Conservation (phyloP, 164 flowering plant genomes). For the Vitis cinerea region DNA sequence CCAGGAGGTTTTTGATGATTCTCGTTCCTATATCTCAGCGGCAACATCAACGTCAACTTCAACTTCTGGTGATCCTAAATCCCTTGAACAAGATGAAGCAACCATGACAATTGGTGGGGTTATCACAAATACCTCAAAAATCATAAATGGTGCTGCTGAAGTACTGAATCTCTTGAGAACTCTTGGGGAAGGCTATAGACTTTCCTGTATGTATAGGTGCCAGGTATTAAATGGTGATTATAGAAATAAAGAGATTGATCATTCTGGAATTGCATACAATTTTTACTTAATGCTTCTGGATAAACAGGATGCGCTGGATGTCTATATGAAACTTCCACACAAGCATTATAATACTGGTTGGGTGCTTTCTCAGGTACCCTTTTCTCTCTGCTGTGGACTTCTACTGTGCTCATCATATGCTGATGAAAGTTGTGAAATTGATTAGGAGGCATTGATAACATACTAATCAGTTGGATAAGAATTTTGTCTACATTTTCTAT, state of each 20-base stretch:
- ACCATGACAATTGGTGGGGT: constrained; percentile 29
- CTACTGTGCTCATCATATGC: not conserved
- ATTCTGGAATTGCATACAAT: no score
- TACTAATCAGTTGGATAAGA: no score
- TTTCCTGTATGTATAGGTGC: constrained; percentile 72
- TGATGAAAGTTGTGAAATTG: not conserved
- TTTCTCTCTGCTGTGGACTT: no score
- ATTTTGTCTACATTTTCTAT: no score
- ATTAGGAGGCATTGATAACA: no score
- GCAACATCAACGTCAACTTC: constrained; percentile 44
- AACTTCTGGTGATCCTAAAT: constrained; percentile 38
- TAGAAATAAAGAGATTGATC: not conserved
- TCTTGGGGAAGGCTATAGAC: constrained; percentile 89
- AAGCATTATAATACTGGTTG: constrained; percentile 95
- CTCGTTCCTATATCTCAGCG: constrained; percentile 39
- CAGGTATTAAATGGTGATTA: constrained; percentile 53
- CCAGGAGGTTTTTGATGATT: constrained; percentile 63
- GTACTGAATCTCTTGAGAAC: constrained; percentile 67
- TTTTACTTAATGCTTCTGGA: not conserved
- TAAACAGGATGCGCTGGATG: constrained; percentile 85
- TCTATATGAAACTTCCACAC: constrained; percentile 68
- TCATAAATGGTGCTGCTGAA: constrained; percentile 57
- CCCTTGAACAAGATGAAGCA: constrained; percentile 51
- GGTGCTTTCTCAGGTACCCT: constrained; percentile 93
- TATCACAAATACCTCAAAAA: constrained; percentile 32